Conservation (phyloP, 1,284 basidiomycete species). For the Ceratobasidium sp. region DNA sequence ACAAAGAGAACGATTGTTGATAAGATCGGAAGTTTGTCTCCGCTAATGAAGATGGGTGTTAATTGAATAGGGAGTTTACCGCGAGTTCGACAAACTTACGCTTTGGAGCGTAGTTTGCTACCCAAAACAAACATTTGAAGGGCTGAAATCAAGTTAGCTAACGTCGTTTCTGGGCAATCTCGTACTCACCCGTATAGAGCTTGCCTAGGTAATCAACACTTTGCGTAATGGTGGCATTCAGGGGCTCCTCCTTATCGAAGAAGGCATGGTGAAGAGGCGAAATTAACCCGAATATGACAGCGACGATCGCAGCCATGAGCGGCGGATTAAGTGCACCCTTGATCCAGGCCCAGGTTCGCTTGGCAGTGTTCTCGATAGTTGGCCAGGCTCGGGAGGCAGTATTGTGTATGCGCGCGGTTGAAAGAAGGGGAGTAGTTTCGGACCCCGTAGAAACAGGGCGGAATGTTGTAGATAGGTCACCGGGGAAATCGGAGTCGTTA, state of each 20-base stretch:
- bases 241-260: neutral
- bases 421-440: conserved; percentile 29
- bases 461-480: neutral
- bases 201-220: conserved; percentile 26
- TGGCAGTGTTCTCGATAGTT: neutral
- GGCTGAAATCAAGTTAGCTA: conserved; percentile 1
- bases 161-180: neutral
- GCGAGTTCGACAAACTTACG: neutral
- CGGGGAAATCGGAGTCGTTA: neutral
- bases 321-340: conserved; percentile 26
- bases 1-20: conserved; percentile 18
- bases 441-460: neutral
- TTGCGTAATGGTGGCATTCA: conserved; percentile 25
- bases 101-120: conserved; percentile 37
- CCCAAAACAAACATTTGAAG: conserved; percentile 37
- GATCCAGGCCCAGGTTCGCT: conserved; percentile 20
- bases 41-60: neutral
- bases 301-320: conserved; percentile 32
- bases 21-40: conserved; percentile 14
- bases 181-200: conserved; percentile 23
- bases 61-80: neutral
- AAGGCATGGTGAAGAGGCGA: conserved; percentile 34
- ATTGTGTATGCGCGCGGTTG: conserved; percentile 6
- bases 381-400: conserved; percentile 18
- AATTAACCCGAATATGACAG: conserved; percentile 20